A percentile compares a stretch with the other conserved stretches of the same genome.
Conservation (phyloP, 345 rosid genomes). For the Brassica carinata region DNA sequence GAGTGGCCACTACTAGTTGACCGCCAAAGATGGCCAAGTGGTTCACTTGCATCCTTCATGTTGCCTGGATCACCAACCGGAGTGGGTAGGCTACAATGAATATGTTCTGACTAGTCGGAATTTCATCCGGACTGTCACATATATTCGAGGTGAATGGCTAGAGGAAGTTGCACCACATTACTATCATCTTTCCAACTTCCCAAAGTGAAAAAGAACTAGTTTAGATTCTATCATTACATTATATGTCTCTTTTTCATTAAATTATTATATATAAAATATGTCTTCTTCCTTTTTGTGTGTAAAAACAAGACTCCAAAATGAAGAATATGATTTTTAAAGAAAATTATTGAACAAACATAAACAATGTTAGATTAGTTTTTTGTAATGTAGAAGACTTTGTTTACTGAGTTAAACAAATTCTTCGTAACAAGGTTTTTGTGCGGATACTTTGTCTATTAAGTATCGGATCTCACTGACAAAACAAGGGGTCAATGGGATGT, state of each 20-base stretch:
- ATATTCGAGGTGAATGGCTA: background rate
- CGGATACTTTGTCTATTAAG: background rate
- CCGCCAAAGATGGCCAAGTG: background rate
- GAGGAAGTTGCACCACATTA: background rate
- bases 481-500: background rate
- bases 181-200: constrained; percentile 2
- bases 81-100: background rate
- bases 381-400: background rate
- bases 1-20: background rate
- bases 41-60: constrained; percentile 1
- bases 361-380: background rate
- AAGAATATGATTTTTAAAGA: background rate
- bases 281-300: background rate
- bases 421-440: background rate
- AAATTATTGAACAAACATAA: background rate
- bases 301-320: background rate
- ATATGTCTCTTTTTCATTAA: background rate
- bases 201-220: background rate
- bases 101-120: background rate
- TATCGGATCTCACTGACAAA: background rate
- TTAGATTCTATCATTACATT: background rate
- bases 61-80: constrained; percentile 1
- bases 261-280: background rate
- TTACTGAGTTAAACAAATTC: background rate
- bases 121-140: background rate